Conservation (phyloP, 2,329 filamentous ascomycete genomes). For the Magnaporthales sp. region DNA sequence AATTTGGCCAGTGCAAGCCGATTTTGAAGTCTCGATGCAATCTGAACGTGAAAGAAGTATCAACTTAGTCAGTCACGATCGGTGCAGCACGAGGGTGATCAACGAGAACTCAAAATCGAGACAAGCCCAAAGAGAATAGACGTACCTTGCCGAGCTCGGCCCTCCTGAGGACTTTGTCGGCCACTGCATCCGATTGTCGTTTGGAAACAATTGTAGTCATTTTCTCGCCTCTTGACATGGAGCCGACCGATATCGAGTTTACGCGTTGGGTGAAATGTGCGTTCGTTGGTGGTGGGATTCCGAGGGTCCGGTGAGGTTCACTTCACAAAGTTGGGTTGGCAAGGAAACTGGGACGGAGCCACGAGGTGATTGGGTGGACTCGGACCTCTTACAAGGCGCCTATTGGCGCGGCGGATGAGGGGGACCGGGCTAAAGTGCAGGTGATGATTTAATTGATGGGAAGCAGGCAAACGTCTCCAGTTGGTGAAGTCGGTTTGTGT, state of each 20-base stretch:
- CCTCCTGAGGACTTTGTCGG: constrained; percentile 61
- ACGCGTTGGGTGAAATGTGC: constrained; percentile 15
- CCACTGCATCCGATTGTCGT: constrained; percentile 54
- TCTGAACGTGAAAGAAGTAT: constrained; percentile 47
- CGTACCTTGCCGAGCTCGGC: constrained; percentile 69
- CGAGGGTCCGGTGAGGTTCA: not conserved
- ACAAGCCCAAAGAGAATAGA: constrained; percentile 7
- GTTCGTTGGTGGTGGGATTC: not conserved
- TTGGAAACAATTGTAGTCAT: constrained; percentile 31
- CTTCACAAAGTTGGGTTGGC: not conserved
- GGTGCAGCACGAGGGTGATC: constrained; percentile 4
- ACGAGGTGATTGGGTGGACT: not conserved
- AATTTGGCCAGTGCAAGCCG: constrained; percentile 92
- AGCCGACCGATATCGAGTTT: constrained; percentile 48
- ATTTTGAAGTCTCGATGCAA: constrained; percentile 87
- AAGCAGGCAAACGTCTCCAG: not conserved
- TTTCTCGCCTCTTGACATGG: constrained; percentile 14
- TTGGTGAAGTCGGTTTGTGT: not conserved
- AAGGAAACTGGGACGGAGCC: not conserved
- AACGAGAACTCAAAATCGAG: not conserved
- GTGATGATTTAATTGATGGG: not conserved
- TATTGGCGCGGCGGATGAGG: not conserved
- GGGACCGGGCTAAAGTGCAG: not conserved
- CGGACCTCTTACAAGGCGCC: not conserved
- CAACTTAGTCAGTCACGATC: constrained; percentile 5